A percentile compares a stretch with the other conserved stretches of the same genome.
Conservation (phyloP, 768 basidiomycete genomes). For the Inosperma sp. region DNA sequence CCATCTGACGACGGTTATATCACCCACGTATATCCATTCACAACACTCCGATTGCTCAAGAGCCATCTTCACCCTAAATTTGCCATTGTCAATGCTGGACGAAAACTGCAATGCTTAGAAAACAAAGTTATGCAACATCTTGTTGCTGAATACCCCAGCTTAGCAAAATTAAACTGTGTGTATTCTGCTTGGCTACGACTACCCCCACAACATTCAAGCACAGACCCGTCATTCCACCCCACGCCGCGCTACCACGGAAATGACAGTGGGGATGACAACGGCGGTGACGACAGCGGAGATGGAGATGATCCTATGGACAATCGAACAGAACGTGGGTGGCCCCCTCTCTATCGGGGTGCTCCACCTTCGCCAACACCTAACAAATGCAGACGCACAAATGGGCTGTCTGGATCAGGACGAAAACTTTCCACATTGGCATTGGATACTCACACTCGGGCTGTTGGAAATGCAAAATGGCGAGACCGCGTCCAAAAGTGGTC, state of each 20-base stretch:
- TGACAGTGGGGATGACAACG: neutral
- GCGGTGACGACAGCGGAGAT: no score
- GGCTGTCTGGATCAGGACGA: neutral
- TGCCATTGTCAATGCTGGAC: conserved; percentile 13
- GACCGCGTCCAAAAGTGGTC: neutral
- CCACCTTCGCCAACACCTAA: neutral
- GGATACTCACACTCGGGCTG: neutral
- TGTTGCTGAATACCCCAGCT: neutral
- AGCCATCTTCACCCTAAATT: conserved; percentile 19
- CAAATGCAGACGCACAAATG: neutral
- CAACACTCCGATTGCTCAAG: conserved; percentile 10
- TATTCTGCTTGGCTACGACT: neutral
- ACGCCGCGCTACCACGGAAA: neutral
- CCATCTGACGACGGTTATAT: neutral
- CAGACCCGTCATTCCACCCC: no score
- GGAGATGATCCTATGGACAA: neutral
- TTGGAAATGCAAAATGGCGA: neutral
- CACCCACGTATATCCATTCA: conserved; percentile 13
- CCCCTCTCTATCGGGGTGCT: no score
- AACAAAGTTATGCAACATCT: neutral
- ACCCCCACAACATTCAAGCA: no score
- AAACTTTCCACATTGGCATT: neutral
- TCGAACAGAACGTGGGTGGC: no score
- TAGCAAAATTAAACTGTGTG: neutral
- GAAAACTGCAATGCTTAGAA: conserved; percentile 1